Percentiles rank a stretch among this genome's conserved stretches.
Evolutionary conservation across 2,329 filamentous ascomycete genomes (phyloP).

Genomic region (Aspergillus unguis): DNA sequence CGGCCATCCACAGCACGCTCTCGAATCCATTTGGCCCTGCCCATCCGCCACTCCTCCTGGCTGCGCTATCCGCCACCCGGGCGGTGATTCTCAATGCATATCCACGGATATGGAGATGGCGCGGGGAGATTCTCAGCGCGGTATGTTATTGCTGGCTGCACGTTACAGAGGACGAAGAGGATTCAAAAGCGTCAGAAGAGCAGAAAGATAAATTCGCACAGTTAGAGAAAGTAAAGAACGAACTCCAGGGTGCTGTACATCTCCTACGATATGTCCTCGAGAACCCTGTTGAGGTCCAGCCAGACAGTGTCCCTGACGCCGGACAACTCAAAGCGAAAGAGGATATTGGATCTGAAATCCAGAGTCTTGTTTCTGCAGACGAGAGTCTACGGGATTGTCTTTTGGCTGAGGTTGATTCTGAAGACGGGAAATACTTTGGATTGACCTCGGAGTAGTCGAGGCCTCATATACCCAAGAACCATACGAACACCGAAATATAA

Average conservation of each 20-base stretch:
- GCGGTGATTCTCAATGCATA: constrained; percentile 62
- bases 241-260: constrained; percentile 27
- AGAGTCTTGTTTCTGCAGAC: constrained; percentile 37
- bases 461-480: too few relatives aligned
- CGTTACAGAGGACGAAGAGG: constrained; percentile 39
- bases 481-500: too few relatives aligned
- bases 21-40: constrained; percentile 65
- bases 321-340: constrained; percentile 25
- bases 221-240: constrained; percentile 23
- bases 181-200: constrained; percentile 9
- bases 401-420: constrained; percentile 16
- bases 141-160: constrained; percentile 63
- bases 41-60: constrained; percentile 52
- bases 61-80: constrained; percentile 54
- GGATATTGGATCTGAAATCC: constrained; percentile 33
- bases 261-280: constrained; percentile 31
- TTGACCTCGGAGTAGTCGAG: background rate
- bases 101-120: constrained; percentile 63
- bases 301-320: constrained; percentile 6
- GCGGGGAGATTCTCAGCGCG: constrained; percentile 62
- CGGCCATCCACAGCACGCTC: constrained; percentile 63
- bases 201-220: constrained; percentile 1
- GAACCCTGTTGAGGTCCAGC: constrained; percentile 16
- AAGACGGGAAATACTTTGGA: constrained; percentile 19
- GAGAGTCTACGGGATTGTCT: constrained; percentile 30